Conservation (phyloP, 225 moss, liverwort and hornwort species). For the Polytrichum formosum region DNA sequence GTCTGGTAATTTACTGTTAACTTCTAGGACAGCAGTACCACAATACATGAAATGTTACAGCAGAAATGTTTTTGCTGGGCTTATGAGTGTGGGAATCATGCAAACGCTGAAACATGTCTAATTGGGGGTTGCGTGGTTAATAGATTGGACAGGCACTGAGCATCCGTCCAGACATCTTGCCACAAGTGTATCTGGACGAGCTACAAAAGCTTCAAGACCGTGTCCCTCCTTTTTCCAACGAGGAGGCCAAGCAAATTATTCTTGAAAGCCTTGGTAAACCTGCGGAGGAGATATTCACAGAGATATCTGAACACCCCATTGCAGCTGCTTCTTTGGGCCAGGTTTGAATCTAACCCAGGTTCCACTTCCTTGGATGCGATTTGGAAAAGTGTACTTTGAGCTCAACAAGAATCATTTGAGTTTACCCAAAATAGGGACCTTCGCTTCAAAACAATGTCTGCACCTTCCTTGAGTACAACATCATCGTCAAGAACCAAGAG, state of each 20-base stretch:
- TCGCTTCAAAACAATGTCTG: too few species aligned
- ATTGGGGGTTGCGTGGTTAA: conserved; percentile 17
- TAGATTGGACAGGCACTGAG: conserved; percentile 95
- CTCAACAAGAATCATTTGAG: too few species aligned
- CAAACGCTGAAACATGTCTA: conserved; percentile 10
- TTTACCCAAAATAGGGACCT: too few species aligned
- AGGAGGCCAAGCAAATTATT: conserved; percentile 74
- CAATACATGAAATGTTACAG: too few species aligned
- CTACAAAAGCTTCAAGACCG: conserved; percentile 91
- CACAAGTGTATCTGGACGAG: conserved; percentile 77
- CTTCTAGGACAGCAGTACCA: too few species aligned
- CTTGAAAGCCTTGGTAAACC: conserved; percentile 63
- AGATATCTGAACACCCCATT: conserved; percentile 77
- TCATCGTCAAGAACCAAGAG: too few species aligned
- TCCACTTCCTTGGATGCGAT: too few species aligned
- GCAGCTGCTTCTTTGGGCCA: conserved; percentile 97
- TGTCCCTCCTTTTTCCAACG: conserved; percentile 81
- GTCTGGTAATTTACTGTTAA: too few species aligned
- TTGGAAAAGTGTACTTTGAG: too few species aligned
- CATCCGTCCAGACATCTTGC: conserved; percentile 81
- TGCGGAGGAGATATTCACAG: conserved; percentile 60
- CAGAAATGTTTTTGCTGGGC: too few species aligned
- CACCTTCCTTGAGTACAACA: too few species aligned
- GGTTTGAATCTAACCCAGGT: conserved; percentile 31
- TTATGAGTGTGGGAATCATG: too few species aligned